Evolutionary conservation across 768 basidiomycete species (phyloP).

Genomic region (Lenzites betulinus): DNA sequence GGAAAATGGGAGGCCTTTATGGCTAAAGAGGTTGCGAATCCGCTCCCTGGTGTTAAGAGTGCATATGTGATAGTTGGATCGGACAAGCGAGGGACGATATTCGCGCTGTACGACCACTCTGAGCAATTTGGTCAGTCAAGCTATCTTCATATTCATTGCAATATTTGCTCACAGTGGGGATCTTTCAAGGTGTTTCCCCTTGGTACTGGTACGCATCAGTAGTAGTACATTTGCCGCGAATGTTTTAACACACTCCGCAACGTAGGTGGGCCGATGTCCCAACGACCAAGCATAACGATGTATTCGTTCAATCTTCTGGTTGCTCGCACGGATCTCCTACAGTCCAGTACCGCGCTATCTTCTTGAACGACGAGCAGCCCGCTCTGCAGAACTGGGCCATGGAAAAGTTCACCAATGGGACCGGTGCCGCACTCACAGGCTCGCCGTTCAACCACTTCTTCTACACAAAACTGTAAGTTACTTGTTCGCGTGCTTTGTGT

Average conservation of each 20-base stretch:
- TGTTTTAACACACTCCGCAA: too few species aligned
- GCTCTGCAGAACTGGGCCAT: constrained; percentile 71
- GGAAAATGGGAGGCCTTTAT: constrained; percentile 71
- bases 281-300: constrained; percentile 46
- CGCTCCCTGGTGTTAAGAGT: constrained; percentile 56
- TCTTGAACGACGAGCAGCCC: constrained; percentile 79
- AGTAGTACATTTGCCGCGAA: too few species aligned
- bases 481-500: constrained; percentile 19
- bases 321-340: constrained; percentile 60
- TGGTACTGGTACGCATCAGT: constrained; percentile 56
- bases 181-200: constrained; percentile 60
- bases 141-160: background rate
- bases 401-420: constrained; percentile 67
- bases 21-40: constrained; percentile 52
- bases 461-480: constrained; percentile 51
- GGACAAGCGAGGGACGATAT: constrained; percentile 71
- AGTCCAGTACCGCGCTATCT: constrained; percentile 71
- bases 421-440: constrained; percentile 47
- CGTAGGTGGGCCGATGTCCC: constrained; percentile 81
- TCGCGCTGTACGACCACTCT: constrained; percentile 64
- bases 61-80: constrained; percentile 71
- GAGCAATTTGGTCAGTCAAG: constrained; percentile 58
- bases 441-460: constrained; percentile 66
- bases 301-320: constrained; percentile 46
- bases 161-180: background rate